Evolutionary conservation across 768 basidiomycete species (phyloP).

Genomic region (Lyophyllum semitale): DNA sequence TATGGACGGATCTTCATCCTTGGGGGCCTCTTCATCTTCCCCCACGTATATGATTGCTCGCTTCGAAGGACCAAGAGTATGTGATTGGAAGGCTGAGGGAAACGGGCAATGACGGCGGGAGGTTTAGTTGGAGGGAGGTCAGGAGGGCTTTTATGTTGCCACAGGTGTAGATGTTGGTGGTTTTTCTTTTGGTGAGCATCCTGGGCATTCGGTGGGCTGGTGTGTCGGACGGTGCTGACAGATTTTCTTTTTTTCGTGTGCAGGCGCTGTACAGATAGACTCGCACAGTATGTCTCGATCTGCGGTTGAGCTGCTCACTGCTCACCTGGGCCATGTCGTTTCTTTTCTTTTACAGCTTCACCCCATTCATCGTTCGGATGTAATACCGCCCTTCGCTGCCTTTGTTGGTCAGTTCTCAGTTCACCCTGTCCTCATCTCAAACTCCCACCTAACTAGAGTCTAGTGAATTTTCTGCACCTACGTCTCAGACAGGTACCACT

Average conservation of each 20-base stretch:
- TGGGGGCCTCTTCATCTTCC: constrained; percentile 61
- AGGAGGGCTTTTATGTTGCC: constrained; percentile 46
- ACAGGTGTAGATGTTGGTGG: too few species aligned
- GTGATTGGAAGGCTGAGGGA: constrained; percentile 40
- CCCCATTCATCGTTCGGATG: constrained; percentile 74
- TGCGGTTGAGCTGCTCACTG: too few species aligned
- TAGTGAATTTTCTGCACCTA: constrained; percentile 39
- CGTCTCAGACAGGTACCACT: constrained; percentile 55
- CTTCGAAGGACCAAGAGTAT: constrained; percentile 47
- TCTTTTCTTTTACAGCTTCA: too few species aligned
- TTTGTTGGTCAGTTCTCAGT: constrained; percentile 44
- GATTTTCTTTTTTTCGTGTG: constrained; percentile 54
- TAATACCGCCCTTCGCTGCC: constrained; percentile 51
- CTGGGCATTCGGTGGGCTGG: too few species aligned
- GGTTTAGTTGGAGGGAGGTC: constrained; percentile 62
- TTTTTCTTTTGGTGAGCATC: too few species aligned
- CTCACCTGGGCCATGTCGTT: too few species aligned
- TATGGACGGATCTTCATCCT: constrained; percentile 70
- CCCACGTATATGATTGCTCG: constrained; percentile 52
- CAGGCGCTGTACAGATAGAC: not conserved
- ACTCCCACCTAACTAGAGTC: not conserved
- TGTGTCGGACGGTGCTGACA: constrained; percentile 49
- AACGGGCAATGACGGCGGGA: constrained; percentile 29
- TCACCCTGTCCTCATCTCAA: not conserved
- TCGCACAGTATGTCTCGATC: too few species aligned